Evolutionary conservation across 169 alveolate species (phyloP), one percentile per base, ranked within the genome.

Genomic region (Eimeria praecox): DNA sequence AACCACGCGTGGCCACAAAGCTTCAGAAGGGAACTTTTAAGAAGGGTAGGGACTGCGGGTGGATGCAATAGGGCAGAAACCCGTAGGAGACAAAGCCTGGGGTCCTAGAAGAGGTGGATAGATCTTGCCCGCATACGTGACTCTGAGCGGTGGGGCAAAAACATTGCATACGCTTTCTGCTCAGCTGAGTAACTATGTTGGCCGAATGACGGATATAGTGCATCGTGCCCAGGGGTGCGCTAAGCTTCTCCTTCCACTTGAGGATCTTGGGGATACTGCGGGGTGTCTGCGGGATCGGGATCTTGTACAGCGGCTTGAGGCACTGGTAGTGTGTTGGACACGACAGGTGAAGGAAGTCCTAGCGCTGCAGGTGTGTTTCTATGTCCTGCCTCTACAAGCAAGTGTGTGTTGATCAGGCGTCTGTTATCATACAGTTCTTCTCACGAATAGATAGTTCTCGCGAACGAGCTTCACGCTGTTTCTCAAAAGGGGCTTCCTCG

Each of bases 301-400:
- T 69, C 96, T 98, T 44, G 98, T 98, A 24, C 98, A 98, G 69
- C 98, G 99, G 94, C 97, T 98, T 77, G 99, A 99, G 96, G 97
- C 98, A 10, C 98, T 98, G 10, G 97, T 98, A 85, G 98, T 98
- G 85, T 98, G 97, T 95, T 99, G 99, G 99, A 98, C 99, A 42
- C 98, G 99, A 96, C 98, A 99, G 95, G 98, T 99, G 90, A 98
- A 98, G 94, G 99, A 98, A 40, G 98, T 98, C 42, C 98, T 98
- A 40, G 97, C 98, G 38, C 98, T 98, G 92, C 98, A 98, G 97
- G 99, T 98, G 92, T 44, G 66, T 16, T 24, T 42, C 44, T 42
- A 44, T 3, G 30, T 18, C n/a, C 14, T 0, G 83, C 20, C 22
- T 30, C 46, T 30, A 33, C 4, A 73, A 3, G 89, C 44, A 80